These are phyloP conservation scores for Solanum pinnatisectum DNA, from an alignment of 257 asterid species.

Conservation along the genomic window DNA sequence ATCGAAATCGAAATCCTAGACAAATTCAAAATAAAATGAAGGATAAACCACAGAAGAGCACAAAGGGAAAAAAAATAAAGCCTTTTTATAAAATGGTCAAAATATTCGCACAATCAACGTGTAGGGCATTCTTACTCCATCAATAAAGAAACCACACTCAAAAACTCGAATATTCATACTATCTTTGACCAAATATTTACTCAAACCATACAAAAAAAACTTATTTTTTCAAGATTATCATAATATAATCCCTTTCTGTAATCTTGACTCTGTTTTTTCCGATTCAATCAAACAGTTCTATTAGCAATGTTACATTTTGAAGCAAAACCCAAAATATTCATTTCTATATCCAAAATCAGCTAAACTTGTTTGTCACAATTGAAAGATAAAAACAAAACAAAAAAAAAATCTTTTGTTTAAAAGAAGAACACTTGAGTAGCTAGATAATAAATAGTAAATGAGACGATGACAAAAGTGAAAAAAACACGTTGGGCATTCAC, in stretches of 20 bases:
- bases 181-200: neutral
- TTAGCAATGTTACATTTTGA: neutral
- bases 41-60: neutral
- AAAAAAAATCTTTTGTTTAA: neutral
- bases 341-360: neutral
- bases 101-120: neutral
- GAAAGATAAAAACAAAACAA: neutral
- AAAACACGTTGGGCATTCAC: neutral
- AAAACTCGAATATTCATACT: neutral
- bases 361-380: neutral
- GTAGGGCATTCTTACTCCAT: neutral
- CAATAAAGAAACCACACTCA: neutral
- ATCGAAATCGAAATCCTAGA: neutral
- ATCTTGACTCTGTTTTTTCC: neutral
- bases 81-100: neutral
- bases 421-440: neutral
- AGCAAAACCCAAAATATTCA: neutral
- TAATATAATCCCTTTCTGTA: neutral
- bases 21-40: neutral
- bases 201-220: neutral
- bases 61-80: neutral
- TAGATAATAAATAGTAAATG: neutral
- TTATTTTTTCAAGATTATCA: neutral
- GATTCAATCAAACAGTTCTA: neutral
- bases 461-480: neutral